phyloP scores from a whole-genome alignment of 2,329 filamentous ascomycete species.

The Hyphodiscus sp. region DNA sequence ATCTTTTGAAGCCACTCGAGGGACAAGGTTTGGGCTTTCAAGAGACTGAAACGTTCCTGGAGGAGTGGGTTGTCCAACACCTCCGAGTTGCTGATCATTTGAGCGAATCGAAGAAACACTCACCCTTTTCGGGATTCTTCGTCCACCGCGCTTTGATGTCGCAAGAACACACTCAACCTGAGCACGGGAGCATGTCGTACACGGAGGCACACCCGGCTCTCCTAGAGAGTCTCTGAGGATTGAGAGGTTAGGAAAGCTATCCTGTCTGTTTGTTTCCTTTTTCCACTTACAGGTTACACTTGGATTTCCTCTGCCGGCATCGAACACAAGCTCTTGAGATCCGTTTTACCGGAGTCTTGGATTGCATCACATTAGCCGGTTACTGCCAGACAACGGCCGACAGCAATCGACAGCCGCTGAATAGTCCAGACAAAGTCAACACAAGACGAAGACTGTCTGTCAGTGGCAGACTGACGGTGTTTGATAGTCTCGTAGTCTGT shows the following conservation, averaged over 20 bases:
- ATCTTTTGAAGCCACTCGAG: too few relatives aligned
- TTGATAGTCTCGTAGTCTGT: too few relatives aligned
- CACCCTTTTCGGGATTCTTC: slow-evolving; percentile 26
- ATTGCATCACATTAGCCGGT: background rate
- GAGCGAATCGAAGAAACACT: background rate
- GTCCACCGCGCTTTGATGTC: slow-evolving; percentile 35
- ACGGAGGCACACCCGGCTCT: slow-evolving; percentile 29
- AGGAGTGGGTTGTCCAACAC: too few relatives aligned
- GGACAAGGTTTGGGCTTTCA: too few relatives aligned
- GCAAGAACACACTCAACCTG: slow-evolving; percentile 35
- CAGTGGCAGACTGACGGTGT: too few relatives aligned
- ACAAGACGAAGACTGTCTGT: too few relatives aligned
- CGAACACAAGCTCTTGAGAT: slow-evolving; percentile 20
- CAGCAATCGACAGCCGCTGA: background rate
- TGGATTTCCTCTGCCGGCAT: slow-evolving; percentile 21
- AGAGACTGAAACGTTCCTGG: too few relatives aligned
- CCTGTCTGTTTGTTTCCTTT: too few relatives aligned
- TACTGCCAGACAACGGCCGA: background rate
- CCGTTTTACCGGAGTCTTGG: slow-evolving; percentile 12
- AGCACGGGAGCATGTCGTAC: slow-evolving; percentile 34
- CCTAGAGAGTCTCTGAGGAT: slow-evolving; percentile 24
- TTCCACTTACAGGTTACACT: slow-evolving; percentile 20
- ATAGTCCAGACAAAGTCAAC: background rate
- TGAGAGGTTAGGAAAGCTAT: background rate
- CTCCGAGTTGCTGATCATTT: background rate